Evolutionary conservation across 1,284 basidiomycete species (phyloP), one percentile per base, ranked within the genome.

Genomic region (Ceratobasidium sp.): DNA sequence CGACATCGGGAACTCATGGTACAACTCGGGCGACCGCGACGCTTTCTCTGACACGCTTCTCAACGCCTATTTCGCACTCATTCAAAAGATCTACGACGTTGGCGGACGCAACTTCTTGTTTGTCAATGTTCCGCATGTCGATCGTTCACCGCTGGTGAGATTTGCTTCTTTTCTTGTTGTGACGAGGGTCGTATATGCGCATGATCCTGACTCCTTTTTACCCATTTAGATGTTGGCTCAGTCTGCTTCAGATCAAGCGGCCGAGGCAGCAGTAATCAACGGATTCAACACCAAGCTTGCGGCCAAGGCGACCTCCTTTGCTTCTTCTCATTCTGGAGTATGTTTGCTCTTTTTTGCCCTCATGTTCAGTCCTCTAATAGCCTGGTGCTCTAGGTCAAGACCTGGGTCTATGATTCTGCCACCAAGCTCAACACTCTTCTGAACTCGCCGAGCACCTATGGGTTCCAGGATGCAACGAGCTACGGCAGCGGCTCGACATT

Each of bases 101-200:
- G 90, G 91, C 46, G 91, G 89, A 46, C 89, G 90, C 23, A 88
- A 88, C 52, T 92, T 92, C 84, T 84, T 92, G 18, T 90, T 92
- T 85, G 84, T 92, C 59, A 91, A 89, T n/a, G 90, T 92, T 12
- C 91, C 91, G 1, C 90, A 90, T 8, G 88, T 87, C 33, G 86
- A 92, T 81, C 87, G 90, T 65, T 86, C 90, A 0, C 91, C 91
- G 0, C 85, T 90, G 50, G 77, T 78, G 55, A 74, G 77, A 50
- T 6, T 16, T 71, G 27, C 35, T 71, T 64, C 20, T 30, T 14
- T 50, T 20, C 68, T 66, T 18, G n/a, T 2, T 12, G 48, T 20
- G 48, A 50, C 20, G 48, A 14, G 48, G 48, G 16, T 54, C 10
- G 54, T 70, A 41, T 69, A 76, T 68, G 62, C 68, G 60, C 50